phyloP scores from a whole-genome alignment of 2,329 filamentous ascomycete genomes.

The Blastomyces parvus region DNA sequence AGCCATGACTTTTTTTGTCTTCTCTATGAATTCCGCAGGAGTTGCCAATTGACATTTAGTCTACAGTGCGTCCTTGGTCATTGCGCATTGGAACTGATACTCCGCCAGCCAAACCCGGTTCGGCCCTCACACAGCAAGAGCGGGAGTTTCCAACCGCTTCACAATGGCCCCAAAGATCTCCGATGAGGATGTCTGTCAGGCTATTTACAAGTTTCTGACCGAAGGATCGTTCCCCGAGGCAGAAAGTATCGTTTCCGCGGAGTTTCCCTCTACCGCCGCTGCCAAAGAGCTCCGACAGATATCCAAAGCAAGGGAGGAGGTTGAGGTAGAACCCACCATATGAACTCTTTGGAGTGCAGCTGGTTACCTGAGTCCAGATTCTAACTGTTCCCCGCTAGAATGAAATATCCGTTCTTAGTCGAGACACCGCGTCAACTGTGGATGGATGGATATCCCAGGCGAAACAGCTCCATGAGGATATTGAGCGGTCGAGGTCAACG shows the following conservation, averaged over 20 bases:
- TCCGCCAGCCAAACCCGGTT: background rate
- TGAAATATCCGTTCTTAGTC: constrained; percentile 67
- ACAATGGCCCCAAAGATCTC: constrained; percentile 31
- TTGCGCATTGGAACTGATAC: background rate
- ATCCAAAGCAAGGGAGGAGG: constrained; percentile 42
- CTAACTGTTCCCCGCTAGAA: constrained; percentile 34
- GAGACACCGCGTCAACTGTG: constrained; percentile 67
- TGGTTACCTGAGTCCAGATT: background rate
- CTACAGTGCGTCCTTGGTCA: background rate
- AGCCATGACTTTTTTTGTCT: background rate
- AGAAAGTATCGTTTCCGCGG: constrained; percentile 46
- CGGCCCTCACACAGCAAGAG: background rate
- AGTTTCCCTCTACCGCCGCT: constrained; percentile 42
- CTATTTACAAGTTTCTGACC: constrained; percentile 55
- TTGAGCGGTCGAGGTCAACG: constrained; percentile 66
- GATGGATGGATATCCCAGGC: constrained; percentile 80
- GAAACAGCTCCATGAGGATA: constrained; percentile 74
- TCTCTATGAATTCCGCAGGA: background rate
- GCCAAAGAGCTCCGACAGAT: constrained; percentile 44
- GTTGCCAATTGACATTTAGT: background rate
- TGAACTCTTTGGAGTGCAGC: background rate
- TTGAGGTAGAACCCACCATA: constrained; percentile 37
- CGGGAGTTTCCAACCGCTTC: too few species aligned
- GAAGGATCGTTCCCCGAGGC: constrained; percentile 48
- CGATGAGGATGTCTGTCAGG: constrained; percentile 43